These are phyloP conservation scores for Cyclanthera cordifolia DNA, from an alignment of 306 rosid species.

Conservation along the genomic window DNA sequence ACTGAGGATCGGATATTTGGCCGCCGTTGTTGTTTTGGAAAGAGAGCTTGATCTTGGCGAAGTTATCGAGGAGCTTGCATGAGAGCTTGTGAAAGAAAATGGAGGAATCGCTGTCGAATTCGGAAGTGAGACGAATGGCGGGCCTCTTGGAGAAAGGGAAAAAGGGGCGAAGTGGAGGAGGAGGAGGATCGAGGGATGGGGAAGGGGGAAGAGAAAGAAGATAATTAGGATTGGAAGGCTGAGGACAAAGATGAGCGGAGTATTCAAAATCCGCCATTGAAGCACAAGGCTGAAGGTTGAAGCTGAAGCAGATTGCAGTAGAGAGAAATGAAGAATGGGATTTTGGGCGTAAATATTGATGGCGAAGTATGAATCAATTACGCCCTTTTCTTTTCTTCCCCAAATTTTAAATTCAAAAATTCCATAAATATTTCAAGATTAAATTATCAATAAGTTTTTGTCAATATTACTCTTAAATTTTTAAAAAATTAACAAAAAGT, in stretches of 20 bases:
- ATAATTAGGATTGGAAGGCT: neutral
- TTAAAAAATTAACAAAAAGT: too few species aligned
- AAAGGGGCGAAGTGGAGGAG: constrained; percentile 17
- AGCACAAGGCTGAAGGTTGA: neutral
- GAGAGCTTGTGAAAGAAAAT: constrained; percentile 63
- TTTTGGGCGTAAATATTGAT: constrained; percentile 1
- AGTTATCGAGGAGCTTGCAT: constrained; percentile 57
- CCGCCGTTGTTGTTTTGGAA: constrained; percentile 53
- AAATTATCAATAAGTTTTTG: too few species aligned
- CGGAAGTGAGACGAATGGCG: constrained; percentile 46
- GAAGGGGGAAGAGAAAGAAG: constrained; percentile 6
- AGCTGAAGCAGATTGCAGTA: neutral
- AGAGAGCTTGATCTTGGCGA: constrained; percentile 66
- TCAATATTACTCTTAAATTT: too few species aligned
- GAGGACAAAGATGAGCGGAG: neutral
- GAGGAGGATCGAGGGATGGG: constrained; percentile 10
- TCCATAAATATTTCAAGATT: neutral
- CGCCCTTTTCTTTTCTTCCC: neutral
- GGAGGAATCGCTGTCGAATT: constrained; percentile 80
- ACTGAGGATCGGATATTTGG: constrained; percentile 47
- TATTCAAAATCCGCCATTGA: constrained; percentile 10
- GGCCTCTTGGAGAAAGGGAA: constrained; percentile 47
- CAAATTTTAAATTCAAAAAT: neutral
- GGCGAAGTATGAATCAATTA: neutral
- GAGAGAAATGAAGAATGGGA: neutral